phyloP scores from a whole-genome alignment of 2,329 filamentous ascomycete genomes.

The Sordariomycetes sp. region DNA sequence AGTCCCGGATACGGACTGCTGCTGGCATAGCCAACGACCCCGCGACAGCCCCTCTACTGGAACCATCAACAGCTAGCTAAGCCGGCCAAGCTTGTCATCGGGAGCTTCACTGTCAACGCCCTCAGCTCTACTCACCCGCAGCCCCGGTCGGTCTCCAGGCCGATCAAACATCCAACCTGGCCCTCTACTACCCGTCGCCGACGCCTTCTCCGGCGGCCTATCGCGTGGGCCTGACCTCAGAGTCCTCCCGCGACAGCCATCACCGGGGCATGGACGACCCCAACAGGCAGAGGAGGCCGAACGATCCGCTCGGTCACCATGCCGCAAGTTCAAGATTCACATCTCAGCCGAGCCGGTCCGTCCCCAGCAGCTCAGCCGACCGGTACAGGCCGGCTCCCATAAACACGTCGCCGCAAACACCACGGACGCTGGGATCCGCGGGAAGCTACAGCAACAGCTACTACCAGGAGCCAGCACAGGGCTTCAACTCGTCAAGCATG shows the following conservation, averaged over 20 bases:
- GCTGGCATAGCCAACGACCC: too few species aligned
- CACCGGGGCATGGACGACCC: conserved; percentile 70
- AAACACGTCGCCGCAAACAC: conserved; percentile 36
- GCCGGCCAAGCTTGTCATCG: too few species aligned
- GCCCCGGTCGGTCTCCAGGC: conserved; percentile 18
- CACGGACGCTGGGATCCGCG: conserved; percentile 43
- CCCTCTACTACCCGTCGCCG: conserved; percentile 49
- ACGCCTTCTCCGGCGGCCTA: conserved; percentile 57
- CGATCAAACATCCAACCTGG: conserved; percentile 45
- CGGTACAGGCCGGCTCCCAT: conserved; percentile 40
- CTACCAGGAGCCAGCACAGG: conserved; percentile 44
- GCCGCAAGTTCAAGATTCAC: conserved; percentile 45
- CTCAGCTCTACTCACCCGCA: too few species aligned
- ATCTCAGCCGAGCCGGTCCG: conserved; percentile 31
- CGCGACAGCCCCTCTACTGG: too few species aligned
- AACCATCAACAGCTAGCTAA: too few species aligned
- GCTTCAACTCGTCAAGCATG: conserved; percentile 43
- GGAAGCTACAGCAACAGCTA: conserved; percentile 49
- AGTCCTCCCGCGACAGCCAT: conserved; percentile 41
- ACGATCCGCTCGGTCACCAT: conserved; percentile 60
- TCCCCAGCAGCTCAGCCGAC: conserved; percentile 22
- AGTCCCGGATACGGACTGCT: too few species aligned
- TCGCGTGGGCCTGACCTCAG: conserved; percentile 46
- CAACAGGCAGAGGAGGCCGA: conserved; percentile 63
- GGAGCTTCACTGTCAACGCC: too few species aligned